These are phyloP conservation scores for Helotiales sp. DNA, from an alignment of 2,329 filamentous ascomycete genomes.

Conservation along the genomic window DNA sequence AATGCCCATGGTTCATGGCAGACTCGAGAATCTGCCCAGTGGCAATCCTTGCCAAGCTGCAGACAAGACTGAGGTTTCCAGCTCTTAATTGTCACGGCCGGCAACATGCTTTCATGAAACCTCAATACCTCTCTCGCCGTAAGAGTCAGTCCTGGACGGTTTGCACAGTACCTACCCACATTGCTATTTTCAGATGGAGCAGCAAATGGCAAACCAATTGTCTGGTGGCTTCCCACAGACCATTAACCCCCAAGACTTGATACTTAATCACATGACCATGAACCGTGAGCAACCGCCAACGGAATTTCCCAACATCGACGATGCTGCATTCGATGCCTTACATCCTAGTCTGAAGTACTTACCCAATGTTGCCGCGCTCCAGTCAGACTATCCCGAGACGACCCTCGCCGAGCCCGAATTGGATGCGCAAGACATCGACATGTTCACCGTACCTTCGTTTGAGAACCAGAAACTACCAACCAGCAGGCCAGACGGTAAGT, in stretches of 20 bases:
- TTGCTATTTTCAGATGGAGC: not conserved
- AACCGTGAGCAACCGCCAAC: not conserved
- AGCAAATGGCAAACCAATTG: not conserved
- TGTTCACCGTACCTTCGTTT: not conserved
- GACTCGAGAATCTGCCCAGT: not conserved
- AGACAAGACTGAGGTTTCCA: not conserved
- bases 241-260: not conserved
- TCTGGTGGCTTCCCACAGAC: not conserved
- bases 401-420: not conserved
- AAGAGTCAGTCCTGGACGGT: not conserved
- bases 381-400: not conserved
- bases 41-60: not conserved
- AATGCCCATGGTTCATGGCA: not conserved
- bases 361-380: not conserved
- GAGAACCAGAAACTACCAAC: not conserved
- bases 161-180: not conserved
- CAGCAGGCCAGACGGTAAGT: not conserved
- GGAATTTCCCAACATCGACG: not conserved
- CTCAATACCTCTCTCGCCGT: not conserved
- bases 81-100: not conserved
- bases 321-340: not conserved
- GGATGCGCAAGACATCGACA: not conserved
- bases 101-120: not conserved
- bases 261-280: not conserved
- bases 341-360: not conserved